These are phyloP conservation scores for Picea glauca DNA, from an alignment of 75 land plant genomes.

Conservation along the genomic window DNA sequence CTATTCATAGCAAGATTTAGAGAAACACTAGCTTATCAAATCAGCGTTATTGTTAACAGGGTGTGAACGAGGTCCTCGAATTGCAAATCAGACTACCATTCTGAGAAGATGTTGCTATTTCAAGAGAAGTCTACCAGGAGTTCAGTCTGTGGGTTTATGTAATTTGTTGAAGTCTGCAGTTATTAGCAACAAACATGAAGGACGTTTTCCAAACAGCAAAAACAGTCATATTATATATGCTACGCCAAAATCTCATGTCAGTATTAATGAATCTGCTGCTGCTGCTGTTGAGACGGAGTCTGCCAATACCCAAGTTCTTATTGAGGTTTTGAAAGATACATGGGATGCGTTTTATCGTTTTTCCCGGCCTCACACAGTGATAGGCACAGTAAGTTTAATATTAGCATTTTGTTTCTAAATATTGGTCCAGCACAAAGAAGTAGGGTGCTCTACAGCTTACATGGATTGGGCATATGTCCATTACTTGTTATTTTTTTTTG, in stretches of 20 bases:
- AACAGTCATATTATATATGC: neutral
- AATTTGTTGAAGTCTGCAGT: neutral
- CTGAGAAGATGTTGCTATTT: no score
- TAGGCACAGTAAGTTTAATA: slow-evolving; percentile 72
- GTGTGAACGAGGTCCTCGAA: no score
- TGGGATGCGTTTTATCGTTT: slow-evolving; percentile 78
- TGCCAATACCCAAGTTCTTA: neutral
- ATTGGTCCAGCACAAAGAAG: no score
- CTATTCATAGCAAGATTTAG: no score
- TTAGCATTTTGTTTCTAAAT: neutral
- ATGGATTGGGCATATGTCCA: no score
- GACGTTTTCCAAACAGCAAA: neutral
- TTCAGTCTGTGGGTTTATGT: neutral
- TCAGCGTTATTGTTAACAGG: no score
- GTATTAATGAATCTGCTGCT: neutral
- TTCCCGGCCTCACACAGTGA: slow-evolving; percentile 94
- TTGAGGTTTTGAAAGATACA: neutral
- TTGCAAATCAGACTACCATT: no score
- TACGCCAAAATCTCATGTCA: neutral
- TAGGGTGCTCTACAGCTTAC: no score
- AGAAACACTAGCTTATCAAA: no score
- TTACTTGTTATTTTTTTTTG: no score
- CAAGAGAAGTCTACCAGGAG: neutral
- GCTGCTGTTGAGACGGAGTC: neutral
- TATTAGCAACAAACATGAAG: neutral